phyloP scores from a whole-genome alignment of 805 yeast species.

The Yamadazyma sp. region DNA sequence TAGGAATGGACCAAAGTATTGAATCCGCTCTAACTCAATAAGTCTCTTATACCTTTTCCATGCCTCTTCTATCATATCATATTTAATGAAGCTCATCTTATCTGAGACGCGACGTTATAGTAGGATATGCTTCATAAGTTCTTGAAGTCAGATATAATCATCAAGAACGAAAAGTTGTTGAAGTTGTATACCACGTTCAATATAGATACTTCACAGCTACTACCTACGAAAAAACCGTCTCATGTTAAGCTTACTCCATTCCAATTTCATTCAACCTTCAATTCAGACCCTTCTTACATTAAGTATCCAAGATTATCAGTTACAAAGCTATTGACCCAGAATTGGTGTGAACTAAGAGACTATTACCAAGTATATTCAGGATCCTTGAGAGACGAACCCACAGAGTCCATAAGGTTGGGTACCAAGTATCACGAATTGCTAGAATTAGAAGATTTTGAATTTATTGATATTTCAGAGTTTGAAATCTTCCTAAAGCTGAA shows the following conservation, averaged over 20 bases:
- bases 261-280: constrained; percentile 22
- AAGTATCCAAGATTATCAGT: constrained; percentile 48
- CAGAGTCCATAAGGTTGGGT: constrained; percentile 47
- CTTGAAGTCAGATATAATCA: constrained; percentile 3
- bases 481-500: constrained; percentile 8
- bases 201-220: constrained; percentile 5
- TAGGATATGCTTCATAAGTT: constrained; percentile 7
- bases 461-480: constrained; percentile 19
- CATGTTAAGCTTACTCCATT: constrained; percentile 19
- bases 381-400: constrained; percentile 23
- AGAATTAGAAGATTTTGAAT: constrained; percentile 46
- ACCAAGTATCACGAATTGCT: constrained; percentile 42
- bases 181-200: constrained; percentile 10
- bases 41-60: no score
- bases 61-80: no score
- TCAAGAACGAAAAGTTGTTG: constrained; percentile 9
- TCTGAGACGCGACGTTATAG: neutral
- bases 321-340: constrained; percentile 53
- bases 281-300: constrained; percentile 21
- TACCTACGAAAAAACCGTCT: constrained; percentile 17
- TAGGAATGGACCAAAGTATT: no score
- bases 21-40: no score
- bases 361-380: constrained; percentile 52
- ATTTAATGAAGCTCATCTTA: neutral
- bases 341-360: constrained; percentile 68